Base-by-base conservation (phyloP, 2,329 filamentous ascomycete species). In the Atkinsonella hypoxylon region DNA sequence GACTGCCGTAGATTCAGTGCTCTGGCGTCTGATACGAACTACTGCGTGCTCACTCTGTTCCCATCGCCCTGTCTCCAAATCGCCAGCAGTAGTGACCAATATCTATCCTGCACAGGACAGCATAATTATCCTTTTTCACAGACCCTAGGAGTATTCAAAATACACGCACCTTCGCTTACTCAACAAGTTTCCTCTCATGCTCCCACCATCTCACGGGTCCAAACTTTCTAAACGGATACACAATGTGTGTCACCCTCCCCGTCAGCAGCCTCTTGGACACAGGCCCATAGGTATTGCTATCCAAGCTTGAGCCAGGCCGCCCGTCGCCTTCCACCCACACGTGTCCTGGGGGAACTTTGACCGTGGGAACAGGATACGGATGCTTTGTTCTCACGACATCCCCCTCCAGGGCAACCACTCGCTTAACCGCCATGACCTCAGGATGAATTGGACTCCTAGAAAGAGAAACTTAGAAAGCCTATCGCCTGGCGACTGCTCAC, bases 241-340 rank as follows among this genome's bases (percentile, higher is more conserved):
- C 62, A 32, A 94, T 76, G 63, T 82, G 80, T 12, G 83, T 79
- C 18, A 90, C 81, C 59, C 76, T 82, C 0, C 90, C 90, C 38
- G 82, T 81, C 36, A 97, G 78, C 55, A 97, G 64, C 50, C 78
- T 79, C 56, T 79, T 80, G 22, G 86, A 85, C 45, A 94, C 81
- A 4, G 93, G 89, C 1, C 93, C 93, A 66, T 94, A 96, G 12
- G 81, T 81, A 67, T 95, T 95, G 67, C 89, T 95, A 69, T 98
- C 93, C 53, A 83, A 66, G 50, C 81, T 88, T 59, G 79, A 78
- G 47, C 78, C 75, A 58, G 79, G 78, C 59, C 78, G 78, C 12
- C 85, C 89, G 63, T 98, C 93, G 1, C 93, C 93, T 64, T 97
- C 91, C 1, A 98, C 81, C 93, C 93, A 98, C 30, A 97, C 76